phyloP scores from a whole-genome alignment of 2,329 filamentous ascomycete species.

The Colletotrichum sp. region DNA sequence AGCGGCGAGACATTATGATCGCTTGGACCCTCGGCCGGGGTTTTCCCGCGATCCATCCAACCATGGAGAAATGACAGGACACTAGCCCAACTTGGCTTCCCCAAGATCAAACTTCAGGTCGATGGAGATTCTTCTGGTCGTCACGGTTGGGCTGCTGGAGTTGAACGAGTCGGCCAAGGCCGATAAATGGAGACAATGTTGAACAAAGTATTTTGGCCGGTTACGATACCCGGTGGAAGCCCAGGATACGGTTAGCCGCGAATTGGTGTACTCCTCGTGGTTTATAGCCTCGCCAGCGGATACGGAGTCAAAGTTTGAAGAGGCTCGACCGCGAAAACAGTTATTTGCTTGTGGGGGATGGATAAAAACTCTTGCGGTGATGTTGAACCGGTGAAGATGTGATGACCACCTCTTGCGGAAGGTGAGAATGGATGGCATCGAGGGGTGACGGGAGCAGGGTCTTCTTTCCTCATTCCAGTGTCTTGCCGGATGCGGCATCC shows the following conservation, averaged over 20 bases:
- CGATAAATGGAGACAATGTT: not conserved
- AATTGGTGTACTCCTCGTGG: not conserved
- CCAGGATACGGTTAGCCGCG: not conserved
- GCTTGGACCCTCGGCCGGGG: not conserved
- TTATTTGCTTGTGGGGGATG: not conserved
- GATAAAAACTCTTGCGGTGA: not conserved
- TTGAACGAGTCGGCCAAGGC: not conserved
- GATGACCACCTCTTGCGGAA: not conserved
- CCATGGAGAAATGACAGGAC: not conserved
- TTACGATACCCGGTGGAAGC: not conserved
- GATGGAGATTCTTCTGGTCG: not conserved
- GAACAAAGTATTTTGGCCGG: not conserved
- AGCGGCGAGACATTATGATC: not conserved
- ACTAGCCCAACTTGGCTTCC: not conserved
- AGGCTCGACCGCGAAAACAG: not conserved
- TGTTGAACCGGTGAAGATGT: not conserved
- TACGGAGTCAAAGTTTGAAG: not conserved
- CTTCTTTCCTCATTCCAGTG: not conserved
- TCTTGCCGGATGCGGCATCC: not conserved
- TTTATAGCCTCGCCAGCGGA: not conserved
- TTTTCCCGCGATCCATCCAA: not conserved
- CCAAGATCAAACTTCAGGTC: not conserved
- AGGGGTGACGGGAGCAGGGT: not conserved
- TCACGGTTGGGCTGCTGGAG: not conserved
- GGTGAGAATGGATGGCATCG: not conserved